Evolutionary conservation across 306 rosid species (phyloP), one percentile per base, ranked within the genome.

Genomic region (Neltuma alba): DNA sequence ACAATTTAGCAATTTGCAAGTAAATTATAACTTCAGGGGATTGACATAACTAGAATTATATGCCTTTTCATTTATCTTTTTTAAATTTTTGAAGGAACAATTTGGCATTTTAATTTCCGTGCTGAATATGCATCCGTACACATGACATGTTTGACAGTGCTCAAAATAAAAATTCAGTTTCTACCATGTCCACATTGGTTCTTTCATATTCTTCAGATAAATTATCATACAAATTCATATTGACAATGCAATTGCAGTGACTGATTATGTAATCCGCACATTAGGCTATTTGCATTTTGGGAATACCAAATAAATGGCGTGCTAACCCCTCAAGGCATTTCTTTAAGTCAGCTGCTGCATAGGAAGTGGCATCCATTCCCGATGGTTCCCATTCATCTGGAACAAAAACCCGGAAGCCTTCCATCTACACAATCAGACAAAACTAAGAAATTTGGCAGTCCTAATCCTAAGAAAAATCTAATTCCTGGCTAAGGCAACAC

Each of bases 301-400:
- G 76, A 63, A 77, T 93, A 96, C 99, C 99, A 93, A 96, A 96
- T 85, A 93, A 80, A 83, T 89, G 93, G 66, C 88, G 76, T 37
- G 98, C 99, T 85, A 96, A 88, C 79, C 99, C 99, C 97, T 91
- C 99, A 79, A 96, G 94, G 76, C 99, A 90, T 78, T 88, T 88
- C 92, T 96, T 96, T 72, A 96, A 87, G 86, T 96, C 98, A 64
- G 78, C 88, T 67, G 97, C 97, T 12, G 90, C 86, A 89, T 84
- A 89, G 83, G 96, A 82, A 75, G 97, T 91, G 78, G 85, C 93
- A 83, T 93, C 98, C 80, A 83, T 81, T 48, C 91, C 92, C 48
- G 92, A 90, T 76, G 89, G 86, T 42, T 79, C 91, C 98, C 97
- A 96, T 79, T 96, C 96, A 34, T 82, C 84, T 0, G 87, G 91